These are phyloP conservation scores for Dioscorea alata DNA, from an alignment of 106 monocot species.

Conservation along the genomic window DNA sequence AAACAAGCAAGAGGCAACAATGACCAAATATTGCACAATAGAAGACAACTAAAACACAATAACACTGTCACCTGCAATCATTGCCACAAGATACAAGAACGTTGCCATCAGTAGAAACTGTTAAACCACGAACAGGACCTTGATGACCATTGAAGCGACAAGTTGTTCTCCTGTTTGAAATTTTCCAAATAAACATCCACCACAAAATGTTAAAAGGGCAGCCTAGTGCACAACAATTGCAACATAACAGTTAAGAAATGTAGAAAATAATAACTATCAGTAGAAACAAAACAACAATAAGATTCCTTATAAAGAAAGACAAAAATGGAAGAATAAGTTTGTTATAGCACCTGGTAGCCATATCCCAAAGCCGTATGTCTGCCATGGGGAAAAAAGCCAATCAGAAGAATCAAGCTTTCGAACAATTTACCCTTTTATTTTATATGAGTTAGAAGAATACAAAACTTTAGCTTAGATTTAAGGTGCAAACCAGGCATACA, in stretches of 20 bases:
- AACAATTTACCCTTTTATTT: background rate
- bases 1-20: too few species aligned
- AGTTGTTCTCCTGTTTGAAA: constrained; percentile 63
- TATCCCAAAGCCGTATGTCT: constrained; percentile 99
- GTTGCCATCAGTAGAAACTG: constrained; percentile 77
- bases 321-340: constrained; percentile 2
- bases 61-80: constrained; percentile 51
- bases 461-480: background rate
- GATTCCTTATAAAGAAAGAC: background rate
- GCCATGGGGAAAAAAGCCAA: constrained; percentile 13
- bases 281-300: background rate
- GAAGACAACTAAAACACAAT: too few species aligned
- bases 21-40: too few species aligned
- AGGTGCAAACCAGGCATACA: background rate
- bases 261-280: too few species aligned
- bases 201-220: background rate
- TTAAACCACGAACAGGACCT: constrained; percentile 76
- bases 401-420: background rate
- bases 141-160: constrained; percentile 85
- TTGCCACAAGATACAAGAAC: constrained; percentile 87
- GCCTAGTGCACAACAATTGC: background rate
- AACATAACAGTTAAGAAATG: too few species aligned
- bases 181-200: background rate
- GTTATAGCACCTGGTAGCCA: constrained; percentile 57
- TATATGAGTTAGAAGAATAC: background rate